A percentile compares a stretch with the other conserved stretches of the same genome.
phyloP scores from a whole-genome alignment of 129 eudicot genomes.

The Glebionis coronaria region DNA sequence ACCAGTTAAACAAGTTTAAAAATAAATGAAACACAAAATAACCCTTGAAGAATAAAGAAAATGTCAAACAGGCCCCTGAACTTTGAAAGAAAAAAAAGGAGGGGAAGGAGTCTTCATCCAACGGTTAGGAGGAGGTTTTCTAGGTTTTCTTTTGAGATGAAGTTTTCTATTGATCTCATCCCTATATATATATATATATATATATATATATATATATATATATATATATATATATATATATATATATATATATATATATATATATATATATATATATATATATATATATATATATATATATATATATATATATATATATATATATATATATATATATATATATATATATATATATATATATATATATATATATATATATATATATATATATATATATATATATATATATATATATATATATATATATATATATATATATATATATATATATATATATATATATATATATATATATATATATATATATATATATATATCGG shows the following conservation, averaged over 20 bases:
- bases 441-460: constrained; percentile 9
- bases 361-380: no score
- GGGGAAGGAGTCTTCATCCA: no score
- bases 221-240: constrained; percentile 7
- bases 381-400: constrained; percentile 1
- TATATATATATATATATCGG: no score
- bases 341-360: no score
- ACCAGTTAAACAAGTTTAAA: no score
- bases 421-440: constrained; percentile 2
- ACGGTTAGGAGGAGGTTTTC: no score
- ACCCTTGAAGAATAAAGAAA: no score
- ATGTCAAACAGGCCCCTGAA: no score
- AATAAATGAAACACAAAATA: no score
- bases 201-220: constrained; percentile 9
- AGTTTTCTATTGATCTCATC: no score
- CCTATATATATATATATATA: constrained; percentile 3
- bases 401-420: not conserved
- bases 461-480: constrained; percentile 6
- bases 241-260: constrained; percentile 9
- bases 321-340: constrained; percentile 2
- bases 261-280: constrained; percentile 5
- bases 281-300: not conserved
- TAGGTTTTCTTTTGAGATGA: no score
- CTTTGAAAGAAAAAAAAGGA: no score
- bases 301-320: not conserved